Percentiles rank a stretch among this genome's conserved stretches.
phyloP scores from a whole-genome alignment of 2,329 filamentous ascomycete genomes.

The Cordyceps fumosorosea region DNA sequence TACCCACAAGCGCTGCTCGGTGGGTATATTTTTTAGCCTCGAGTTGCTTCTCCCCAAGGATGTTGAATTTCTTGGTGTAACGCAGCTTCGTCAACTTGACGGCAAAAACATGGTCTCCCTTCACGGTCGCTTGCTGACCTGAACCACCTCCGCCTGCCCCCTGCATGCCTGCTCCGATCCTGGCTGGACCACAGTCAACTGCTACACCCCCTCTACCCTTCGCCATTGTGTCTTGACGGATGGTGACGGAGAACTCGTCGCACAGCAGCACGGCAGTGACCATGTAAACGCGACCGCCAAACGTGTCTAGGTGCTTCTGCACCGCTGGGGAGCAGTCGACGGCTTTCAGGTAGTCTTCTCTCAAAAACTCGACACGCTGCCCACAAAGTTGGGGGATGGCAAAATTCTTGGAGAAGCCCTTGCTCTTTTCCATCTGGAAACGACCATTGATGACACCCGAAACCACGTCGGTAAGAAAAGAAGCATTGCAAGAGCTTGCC shows the following conservation, averaged over 20 bases:
- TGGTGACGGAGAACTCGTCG: neutral
- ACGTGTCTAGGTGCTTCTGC: neutral
- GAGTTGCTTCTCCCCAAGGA: too few species aligned
- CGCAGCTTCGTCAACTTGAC: too few species aligned
- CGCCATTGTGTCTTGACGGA: neutral
- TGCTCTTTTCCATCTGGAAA: neutral
- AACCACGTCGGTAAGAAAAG: neutral
- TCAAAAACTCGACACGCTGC: neutral
- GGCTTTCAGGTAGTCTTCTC: neutral
- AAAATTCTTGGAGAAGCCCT: neutral
- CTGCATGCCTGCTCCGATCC: too few species aligned
- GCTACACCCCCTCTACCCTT: neutral
- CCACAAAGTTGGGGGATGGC: neutral
- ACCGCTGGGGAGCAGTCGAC: neutral
- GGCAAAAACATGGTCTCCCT: too few species aligned
- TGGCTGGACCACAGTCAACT: too few species aligned
- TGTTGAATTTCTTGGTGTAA: too few species aligned
- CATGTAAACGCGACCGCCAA: neutral
- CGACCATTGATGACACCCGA: neutral
- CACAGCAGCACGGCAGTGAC: neutral
- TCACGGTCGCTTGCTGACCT: too few species aligned
- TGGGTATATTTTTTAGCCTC: too few species aligned
- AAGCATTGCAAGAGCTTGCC: neutral
- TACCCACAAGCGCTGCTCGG: too few species aligned
- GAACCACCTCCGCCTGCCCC: too few species aligned